phyloP scores from a whole-genome alignment of 1,284 basidiomycete species.

The Agaricales sp. region DNA sequence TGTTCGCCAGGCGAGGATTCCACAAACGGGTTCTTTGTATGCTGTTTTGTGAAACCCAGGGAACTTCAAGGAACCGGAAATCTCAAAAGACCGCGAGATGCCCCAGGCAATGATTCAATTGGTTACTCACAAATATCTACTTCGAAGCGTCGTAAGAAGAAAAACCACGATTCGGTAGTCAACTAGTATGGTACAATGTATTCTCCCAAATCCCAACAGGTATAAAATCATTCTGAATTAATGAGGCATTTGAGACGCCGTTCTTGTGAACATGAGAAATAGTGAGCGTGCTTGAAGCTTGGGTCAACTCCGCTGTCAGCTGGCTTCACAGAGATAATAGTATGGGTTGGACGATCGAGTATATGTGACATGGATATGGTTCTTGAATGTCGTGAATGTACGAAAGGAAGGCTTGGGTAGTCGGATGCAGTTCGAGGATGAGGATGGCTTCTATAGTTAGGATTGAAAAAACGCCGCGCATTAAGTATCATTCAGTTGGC shows the following conservation, averaged over 20 bases:
- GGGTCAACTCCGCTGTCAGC: not conserved
- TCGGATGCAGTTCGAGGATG: not conserved
- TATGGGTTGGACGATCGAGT: not conserved
- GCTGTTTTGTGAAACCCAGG: constrained; percentile 58
- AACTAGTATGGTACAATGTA: not conserved
- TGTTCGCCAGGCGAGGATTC: constrained; percentile 79
- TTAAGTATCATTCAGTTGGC: not conserved
- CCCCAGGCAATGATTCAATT: constrained; percentile 11
- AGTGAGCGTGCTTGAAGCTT: not conserved
- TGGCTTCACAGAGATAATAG: not conserved
- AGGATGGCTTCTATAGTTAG: not conserved
- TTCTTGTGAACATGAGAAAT: not conserved
- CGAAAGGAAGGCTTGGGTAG: not conserved
- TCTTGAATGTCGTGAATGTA: not conserved
- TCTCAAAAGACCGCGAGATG: constrained; percentile 12
- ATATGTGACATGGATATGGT: not conserved
- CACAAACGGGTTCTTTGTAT: constrained; percentile 94
- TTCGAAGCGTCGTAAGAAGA: constrained; percentile 18
- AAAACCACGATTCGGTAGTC: constrained; percentile 14
- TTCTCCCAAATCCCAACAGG: not conserved
- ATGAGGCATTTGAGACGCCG: not conserved
- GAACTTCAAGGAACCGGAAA: constrained; percentile 5
- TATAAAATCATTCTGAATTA: not conserved
- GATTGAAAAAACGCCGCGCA: not conserved
- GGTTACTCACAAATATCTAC: constrained; percentile 4